phyloP scores from a whole-genome alignment of 495 filamentous ascomycete genomes.

The Sabuloglossum arenarium region DNA sequence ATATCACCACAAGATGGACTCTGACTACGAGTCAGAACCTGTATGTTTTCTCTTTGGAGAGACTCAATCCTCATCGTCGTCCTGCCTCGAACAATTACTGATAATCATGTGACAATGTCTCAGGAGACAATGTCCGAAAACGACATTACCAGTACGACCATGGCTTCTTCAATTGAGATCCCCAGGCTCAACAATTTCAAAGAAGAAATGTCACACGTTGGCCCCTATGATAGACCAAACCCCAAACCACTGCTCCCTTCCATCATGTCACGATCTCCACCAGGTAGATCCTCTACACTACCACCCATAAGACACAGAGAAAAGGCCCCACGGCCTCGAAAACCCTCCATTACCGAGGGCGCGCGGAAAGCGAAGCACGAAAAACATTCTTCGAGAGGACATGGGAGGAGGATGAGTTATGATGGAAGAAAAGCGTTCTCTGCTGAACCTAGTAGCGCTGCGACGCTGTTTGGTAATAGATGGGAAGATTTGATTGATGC shows the following conservation, averaged over 20 bases:
- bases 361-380: conserved; percentile 55
- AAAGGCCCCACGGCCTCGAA: conserved; percentile 49
- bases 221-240: conserved; percentile 34
- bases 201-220: conserved; percentile 36
- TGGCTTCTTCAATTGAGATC: conserved; percentile 46
- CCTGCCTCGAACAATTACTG: conserved; percentile 9
- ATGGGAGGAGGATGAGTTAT: conserved; percentile 40
- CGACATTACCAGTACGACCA: conserved; percentile 35
- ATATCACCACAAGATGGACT: conserved; percentile 59
- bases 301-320: conserved; percentile 53
- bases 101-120: conserved; percentile 26
- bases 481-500: conserved; percentile 93
- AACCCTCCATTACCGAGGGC: conserved; percentile 62
- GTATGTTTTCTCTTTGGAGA: conserved; percentile 27
- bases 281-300: conserved; percentile 68
- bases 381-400: conserved; percentile 43
- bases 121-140: conserved; percentile 38
- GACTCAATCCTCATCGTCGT: neutral
- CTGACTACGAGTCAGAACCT: conserved; percentile 68
- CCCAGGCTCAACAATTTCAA: conserved; percentile 55
- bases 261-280: conserved; percentile 58
- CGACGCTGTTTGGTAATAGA: conserved; percentile 57
- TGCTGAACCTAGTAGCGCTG: conserved; percentile 52
- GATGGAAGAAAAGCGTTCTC: conserved; percentile 65
- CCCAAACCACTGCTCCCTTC: conserved; percentile 62